Evolutionary conservation across 805 yeast genomes (phyloP), one percentile per base, ranked within the genome.

Genomic region (Sugiyamaella chiloensis): DNA sequence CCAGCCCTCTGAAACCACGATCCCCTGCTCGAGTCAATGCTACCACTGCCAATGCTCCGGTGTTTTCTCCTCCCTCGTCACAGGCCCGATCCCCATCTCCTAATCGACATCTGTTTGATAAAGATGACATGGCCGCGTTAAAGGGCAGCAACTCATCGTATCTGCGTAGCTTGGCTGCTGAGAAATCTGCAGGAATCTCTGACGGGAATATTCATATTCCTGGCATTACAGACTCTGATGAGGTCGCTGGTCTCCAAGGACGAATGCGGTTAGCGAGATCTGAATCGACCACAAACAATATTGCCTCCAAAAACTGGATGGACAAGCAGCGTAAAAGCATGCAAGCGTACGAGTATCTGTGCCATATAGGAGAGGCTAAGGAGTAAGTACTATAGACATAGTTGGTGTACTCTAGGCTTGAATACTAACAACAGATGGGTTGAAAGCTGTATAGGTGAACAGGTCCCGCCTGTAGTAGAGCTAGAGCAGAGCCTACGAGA

Each of bases 361-460:
- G 95, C 63, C 79, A 91, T 51, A 81, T 87, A 8, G 80, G 77
- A 30, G 93, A 87, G 60, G 87, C 89, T n/a, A 85, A 83, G 60
- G 73, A 73, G 60, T 61, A 50, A 37, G 60, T 57, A 12, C 14
- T 11, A 5, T 12, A 19, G 21, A 24, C 19, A 11, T 8, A n/a
- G 12, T 4, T 11, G 41, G 46, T 34, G 47, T 42, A 5, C 12
- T n/a, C 30, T 37, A 8, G 12, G 6, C 8, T n/a, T n/a, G n/a
- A 37, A 27, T n/a, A 37, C 46, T 40, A n/a, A 23, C 46, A 14
- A 24, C 26, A 61, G 65, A 48, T 87, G 96, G 96, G 75, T 87
- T 31, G 87, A 84, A 64, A 62, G 66, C 9, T 75, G 86, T 11
- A 71, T 85, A 12, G 74, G 70, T 2, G 86, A 82, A 54, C 65